A percentile compares a stretch with the other conserved stretches of the same genome.
Evolutionary conservation across 2,329 filamentous ascomycete genomes (phyloP).

Genomic region (Cadophora luteo-olivacea): DNA sequence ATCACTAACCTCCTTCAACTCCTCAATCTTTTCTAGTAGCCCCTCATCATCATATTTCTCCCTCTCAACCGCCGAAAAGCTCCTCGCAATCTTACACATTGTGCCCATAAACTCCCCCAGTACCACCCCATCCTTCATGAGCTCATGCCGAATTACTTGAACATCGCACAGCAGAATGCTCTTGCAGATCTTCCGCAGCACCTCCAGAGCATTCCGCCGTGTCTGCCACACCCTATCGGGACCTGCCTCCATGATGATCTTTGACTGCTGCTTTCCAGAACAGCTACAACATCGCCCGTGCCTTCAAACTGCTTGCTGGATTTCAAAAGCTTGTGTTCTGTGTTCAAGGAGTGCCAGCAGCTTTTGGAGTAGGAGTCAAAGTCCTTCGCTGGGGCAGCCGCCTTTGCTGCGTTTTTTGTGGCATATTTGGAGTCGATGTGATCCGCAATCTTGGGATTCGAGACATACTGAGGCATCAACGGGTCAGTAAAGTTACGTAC

Average conservation of each 20-base stretch:
- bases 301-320: conserved; percentile 22
- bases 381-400: conserved; percentile 17
- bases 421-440: conserved; percentile 20
- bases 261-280: conserved; percentile 1
- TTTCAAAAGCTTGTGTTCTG: conserved; percentile 21
- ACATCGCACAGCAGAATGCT: conserved; percentile 29
- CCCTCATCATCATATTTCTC: conserved; percentile 31
- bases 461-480: background rate
- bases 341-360: conserved; percentile 30
- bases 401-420: background rate
- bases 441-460: conserved; percentile 3
- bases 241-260: conserved; percentile 8
- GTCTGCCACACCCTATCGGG: conserved; percentile 27
- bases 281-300: conserved; percentile 9
- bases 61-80: conserved; percentile 12
- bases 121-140: conserved; percentile 16
- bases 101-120: conserved; percentile 22
- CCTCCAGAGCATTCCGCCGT: conserved; percentile 28
- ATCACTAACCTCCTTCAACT: conserved; percentile 26
- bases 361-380: conserved; percentile 27
- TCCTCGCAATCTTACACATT: conserved; percentile 22
- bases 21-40: conserved; percentile 28
- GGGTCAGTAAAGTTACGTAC: background rate
- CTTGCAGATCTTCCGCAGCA: conserved; percentile 31
- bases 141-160: conserved; percentile 15